phyloP scores from a whole-genome alignment of 2,329 filamentous ascomycete species.

The Fonsecaea multimorphosa region DNA sequence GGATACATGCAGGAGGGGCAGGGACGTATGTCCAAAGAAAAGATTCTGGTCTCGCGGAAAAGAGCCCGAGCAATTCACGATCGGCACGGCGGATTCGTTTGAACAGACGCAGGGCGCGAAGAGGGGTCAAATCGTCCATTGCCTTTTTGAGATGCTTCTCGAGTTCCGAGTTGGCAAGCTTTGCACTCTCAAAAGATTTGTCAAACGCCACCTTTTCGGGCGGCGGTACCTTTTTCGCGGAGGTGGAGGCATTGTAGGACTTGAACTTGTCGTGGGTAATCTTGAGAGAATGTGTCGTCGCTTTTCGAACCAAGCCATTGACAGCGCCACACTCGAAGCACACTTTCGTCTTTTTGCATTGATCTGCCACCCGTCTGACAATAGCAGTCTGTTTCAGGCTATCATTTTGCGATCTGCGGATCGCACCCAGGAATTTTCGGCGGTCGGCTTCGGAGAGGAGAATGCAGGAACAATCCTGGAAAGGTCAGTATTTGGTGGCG shows the following conservation, averaged over 20 bases:
- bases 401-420: conserved; percentile 82
- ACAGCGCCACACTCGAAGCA: conserved; percentile 81
- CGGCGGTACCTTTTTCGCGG: conserved; percentile 81
- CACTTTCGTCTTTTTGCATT: conserved; percentile 82
- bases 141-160: conserved; percentile 92
- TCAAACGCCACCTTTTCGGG: conserved; percentile 84
- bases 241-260: conserved; percentile 84
- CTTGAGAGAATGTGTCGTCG: conserved; percentile 81
- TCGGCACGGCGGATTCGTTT: conserved; percentile 83
- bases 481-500: conserved; percentile 22
- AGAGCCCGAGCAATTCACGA: conserved; percentile 87
- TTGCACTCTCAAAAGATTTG: conserved; percentile 80
- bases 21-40: conserved; percentile 97
- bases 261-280: conserved; percentile 92
- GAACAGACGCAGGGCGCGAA: conserved; percentile 88
- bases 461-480: conserved; percentile 77
- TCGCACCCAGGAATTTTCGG: conserved; percentile 75
- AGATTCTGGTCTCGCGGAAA: conserved; percentile 92
- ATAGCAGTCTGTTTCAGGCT: conserved; percentile 83
- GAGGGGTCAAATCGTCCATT: conserved; percentile 90
- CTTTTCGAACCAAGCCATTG: conserved; percentile 92
- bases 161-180: conserved; percentile 76
- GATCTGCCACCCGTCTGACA: conserved; percentile 84
- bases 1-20: conserved; percentile 89
- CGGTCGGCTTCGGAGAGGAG: conserved; percentile 81